Conservation (phyloP, 2,329 filamentous ascomycete genomes). For the Ophiostoma australiae region DNA sequence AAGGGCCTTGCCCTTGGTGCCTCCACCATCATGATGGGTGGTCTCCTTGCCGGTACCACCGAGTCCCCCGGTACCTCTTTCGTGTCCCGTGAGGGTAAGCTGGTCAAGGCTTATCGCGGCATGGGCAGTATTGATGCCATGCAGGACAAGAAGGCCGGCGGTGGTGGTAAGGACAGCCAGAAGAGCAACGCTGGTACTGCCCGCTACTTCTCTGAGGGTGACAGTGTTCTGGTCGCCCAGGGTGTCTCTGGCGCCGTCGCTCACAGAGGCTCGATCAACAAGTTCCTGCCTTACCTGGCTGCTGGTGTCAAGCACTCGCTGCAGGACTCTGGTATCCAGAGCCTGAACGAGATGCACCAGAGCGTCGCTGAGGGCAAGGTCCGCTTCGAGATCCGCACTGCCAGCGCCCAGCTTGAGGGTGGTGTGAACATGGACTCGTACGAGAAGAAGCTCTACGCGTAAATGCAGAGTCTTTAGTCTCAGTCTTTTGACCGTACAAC, state of each 20-base stretch:
- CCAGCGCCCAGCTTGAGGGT: conserved; percentile 91
- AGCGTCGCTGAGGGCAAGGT: conserved; percentile 69
- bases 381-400: conserved; percentile 89
- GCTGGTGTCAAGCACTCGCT: conserved; percentile 96
- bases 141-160: conserved; percentile 96
- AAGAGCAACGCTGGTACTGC: conserved; percentile 92
- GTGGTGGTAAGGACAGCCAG: conserved; percentile 64
- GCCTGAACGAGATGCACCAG: conserved; percentile 69
- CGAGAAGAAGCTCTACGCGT: conserved; percentile 99
- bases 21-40: conserved; percentile 98
- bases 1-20: conserved; percentile 95
- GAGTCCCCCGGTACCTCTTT: conserved; percentile 97
- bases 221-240: conserved; percentile 90
- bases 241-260: conserved; percentile 86
- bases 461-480: conserved; percentile 5
- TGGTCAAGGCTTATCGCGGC: conserved; percentile 97
- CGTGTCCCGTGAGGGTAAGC: conserved; percentile 91
- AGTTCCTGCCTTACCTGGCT: conserved; percentile 93
- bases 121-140: conserved; percentile 99
- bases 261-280: conserved; percentile 78
- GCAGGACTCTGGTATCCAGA: conserved; percentile 88
- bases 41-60: conserved; percentile 91
- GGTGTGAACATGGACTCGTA: conserved; percentile 98
- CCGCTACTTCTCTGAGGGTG: conserved; percentile 96
- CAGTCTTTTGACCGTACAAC: background rate